Percentiles rank a stretch among this genome's conserved stretches.
These are phyloP conservation scores for Cronartium quercuum DNA, from an alignment of 1,284 basidiomycete species.

Conservation along the genomic window DNA sequence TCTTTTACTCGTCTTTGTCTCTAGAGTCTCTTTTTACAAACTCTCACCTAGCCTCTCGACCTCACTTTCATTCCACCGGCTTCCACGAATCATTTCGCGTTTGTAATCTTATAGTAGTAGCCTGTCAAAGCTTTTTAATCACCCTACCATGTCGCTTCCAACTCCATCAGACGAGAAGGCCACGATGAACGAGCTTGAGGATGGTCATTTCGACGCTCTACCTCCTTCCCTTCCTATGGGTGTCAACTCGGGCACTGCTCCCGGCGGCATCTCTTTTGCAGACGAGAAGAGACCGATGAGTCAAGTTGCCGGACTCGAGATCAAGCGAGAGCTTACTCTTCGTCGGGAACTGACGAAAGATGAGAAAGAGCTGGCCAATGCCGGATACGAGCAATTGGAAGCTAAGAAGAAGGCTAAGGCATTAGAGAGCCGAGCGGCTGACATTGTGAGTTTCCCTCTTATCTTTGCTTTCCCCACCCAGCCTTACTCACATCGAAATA, in stretches of 20 bases:
- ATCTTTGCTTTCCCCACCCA: background rate
- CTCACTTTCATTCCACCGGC: too few relatives aligned
- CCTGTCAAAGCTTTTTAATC: too few relatives aligned
- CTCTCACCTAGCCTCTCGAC: too few relatives aligned
- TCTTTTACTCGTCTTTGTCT: too few relatives aligned
- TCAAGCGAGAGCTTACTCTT: conserved; percentile 52
- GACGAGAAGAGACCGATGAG: conserved; percentile 13
- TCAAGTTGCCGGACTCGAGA: conserved; percentile 1
- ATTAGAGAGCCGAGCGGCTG: conserved; percentile 2
- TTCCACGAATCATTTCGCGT: too few relatives aligned
- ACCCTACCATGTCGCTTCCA: background rate
- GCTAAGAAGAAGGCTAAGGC: conserved; percentile 49
- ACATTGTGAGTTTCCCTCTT: conserved; percentile 9
- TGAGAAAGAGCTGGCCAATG: conserved; percentile 61
- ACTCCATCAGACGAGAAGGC: background rate
- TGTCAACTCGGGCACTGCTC: background rate
- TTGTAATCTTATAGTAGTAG: too few relatives aligned
- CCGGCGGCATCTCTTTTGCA: conserved; percentile 35
- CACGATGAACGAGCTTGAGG: background rate
- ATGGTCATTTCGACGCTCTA: background rate
- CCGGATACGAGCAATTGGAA: conserved; percentile 61
- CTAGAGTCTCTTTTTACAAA: too few relatives aligned
- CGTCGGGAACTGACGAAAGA: conserved; percentile 61
- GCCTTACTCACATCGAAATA: background rate
- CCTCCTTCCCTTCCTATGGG: background rate